These are phyloP conservation scores for Mortierella sp. DNA, from an alignment of 371 early-diverging fungal species.

Conservation along the genomic window DNA sequence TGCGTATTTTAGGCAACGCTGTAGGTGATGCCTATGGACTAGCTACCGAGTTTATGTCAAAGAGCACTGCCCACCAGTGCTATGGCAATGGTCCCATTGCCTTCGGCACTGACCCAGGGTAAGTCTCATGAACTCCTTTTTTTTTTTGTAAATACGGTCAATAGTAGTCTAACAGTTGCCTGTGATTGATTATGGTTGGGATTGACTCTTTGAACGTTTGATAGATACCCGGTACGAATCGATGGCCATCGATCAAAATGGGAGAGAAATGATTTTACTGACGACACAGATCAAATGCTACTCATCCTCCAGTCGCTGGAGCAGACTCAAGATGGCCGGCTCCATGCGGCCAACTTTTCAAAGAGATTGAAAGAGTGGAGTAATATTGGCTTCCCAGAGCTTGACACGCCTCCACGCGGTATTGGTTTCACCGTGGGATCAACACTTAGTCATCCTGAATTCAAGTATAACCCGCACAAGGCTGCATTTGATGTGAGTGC, in stretches of 20 bases:
- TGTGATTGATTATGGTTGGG: neutral
- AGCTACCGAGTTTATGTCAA: slow-evolving; percentile 76
- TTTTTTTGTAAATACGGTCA: neutral
- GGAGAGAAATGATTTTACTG: slow-evolving; percentile 71
- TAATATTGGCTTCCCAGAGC: slow-evolving; percentile 62
- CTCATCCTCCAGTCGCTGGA: slow-evolving; percentile 66
- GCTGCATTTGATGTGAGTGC: slow-evolving; percentile 57
- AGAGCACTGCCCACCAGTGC: slow-evolving; percentile 51
- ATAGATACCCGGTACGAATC: slow-evolving; percentile 48
- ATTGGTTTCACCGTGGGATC: slow-evolving; percentile 67
- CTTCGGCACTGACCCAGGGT: slow-evolving; percentile 67
- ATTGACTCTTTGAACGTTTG: neutral
- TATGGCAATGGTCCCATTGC: slow-evolving; percentile 73
- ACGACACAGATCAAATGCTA: slow-evolving; percentile 76
- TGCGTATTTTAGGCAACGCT: slow-evolving; percentile 65
- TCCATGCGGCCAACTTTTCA: slow-evolving; percentile 66
- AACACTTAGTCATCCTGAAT: slow-evolving; percentile 61
- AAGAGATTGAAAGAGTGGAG: slow-evolving; percentile 63
- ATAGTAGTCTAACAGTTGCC: neutral
- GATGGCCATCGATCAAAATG: slow-evolving; percentile 59
- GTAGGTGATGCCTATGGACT: slow-evolving; percentile 79
- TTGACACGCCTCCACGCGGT: slow-evolving; percentile 67
- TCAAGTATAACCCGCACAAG: slow-evolving; percentile 55
- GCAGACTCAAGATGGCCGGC: slow-evolving; percentile 62
- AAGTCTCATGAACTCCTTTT: neutral